Conservation (phyloP, 768 basidiomycete genomes). For the Gymnopilus junonius region DNA sequence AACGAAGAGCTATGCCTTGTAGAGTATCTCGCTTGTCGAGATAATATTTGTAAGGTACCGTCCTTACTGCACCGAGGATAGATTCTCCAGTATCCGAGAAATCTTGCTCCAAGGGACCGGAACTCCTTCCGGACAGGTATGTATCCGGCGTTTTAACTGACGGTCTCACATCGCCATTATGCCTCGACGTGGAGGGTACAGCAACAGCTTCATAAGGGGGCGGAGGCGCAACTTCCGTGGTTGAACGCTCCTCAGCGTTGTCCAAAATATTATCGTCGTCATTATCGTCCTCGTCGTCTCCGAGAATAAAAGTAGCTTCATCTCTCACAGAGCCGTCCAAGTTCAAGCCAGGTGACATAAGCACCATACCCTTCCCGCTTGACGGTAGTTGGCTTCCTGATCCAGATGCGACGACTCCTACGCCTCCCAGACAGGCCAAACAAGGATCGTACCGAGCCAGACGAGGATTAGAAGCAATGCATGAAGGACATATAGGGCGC, state of each 20-base stretch:
- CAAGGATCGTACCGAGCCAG: slow-evolving; percentile 74
- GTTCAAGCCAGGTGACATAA: slow-evolving; percentile 26
- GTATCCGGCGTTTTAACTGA: neutral
- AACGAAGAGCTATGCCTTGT: slow-evolving; percentile 64
- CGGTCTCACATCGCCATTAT: neutral
- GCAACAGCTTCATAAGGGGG: slow-evolving; percentile 5
- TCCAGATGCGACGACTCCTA: slow-evolving; percentile 38
- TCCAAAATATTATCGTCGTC: slow-evolving; percentile 33
- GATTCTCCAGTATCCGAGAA: neutral
- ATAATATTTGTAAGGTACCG: slow-evolving; percentile 46
- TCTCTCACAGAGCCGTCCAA: slow-evolving; percentile 61
- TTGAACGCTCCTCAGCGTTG: neutral
- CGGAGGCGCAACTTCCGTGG: slow-evolving; percentile 10
- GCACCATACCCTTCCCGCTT: slow-evolving; percentile 1
- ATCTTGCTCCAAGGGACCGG: neutral
- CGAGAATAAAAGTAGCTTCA: slow-evolving; percentile 67
- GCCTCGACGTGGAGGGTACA: neutral
- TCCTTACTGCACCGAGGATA: neutral
- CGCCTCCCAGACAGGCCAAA: slow-evolving; percentile 66
- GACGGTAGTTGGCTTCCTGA: neutral
- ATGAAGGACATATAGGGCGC: slow-evolving; percentile 65
- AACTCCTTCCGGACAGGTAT: neutral
- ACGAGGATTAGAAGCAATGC: slow-evolving; percentile 63
- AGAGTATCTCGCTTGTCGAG: slow-evolving; percentile 63
- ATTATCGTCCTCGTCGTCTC: slow-evolving; percentile 61